Base-by-base conservation (phyloP, 176 grass and related monocot species). In the Oryza australiensis region DNA sequence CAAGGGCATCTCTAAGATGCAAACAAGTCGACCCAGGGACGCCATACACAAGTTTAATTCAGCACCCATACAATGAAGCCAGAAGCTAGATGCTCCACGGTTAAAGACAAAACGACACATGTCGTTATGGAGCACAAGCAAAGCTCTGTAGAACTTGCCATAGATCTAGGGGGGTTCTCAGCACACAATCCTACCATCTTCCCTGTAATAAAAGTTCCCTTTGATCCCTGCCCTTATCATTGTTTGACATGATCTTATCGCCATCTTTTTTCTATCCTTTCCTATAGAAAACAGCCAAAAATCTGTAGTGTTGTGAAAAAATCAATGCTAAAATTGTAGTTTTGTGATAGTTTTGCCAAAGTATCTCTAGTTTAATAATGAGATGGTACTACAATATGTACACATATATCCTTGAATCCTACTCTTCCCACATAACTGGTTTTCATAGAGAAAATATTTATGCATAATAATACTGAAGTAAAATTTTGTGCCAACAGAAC, bases 401-500 rank as follows among this genome's bases (percentile, higher is more conserved):
- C 7, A 23, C 24, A 76, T 46, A 37, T 64, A 64, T 64, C 40
- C 14, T 14, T 7, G 29, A 57, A 67, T 9, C 65, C 30, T 69
- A 40, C 33, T 60, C 37, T 72, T 22, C 40, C 64, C 40, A 12
- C 1, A 46, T 64, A 28, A 28, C 55, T 55, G 33, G 14, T 82
- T 51, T 26, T 12, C 33, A 68, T 20, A 35, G 76, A 33, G 15
- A 53, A 41, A 64, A 62, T 57, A 59, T 20, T 48, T 13, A 72
- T 68, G 28, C 73, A 84, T 30, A 78, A 63, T 67, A 67, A 74
- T 60, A n/a, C n/a, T n/a, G n/a, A n/a, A n/a, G n/a, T 32, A 76
- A 40, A 74, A 74, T 41, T 59, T 28, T 64, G 42, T 62, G 30
- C 16, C 38, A 76, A 84, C 64, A 77, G 33, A 84, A 64, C 29